Conservation (phyloP, 2,329 filamentous ascomycete species). For the Penicillium sclerotiorum region DNA sequence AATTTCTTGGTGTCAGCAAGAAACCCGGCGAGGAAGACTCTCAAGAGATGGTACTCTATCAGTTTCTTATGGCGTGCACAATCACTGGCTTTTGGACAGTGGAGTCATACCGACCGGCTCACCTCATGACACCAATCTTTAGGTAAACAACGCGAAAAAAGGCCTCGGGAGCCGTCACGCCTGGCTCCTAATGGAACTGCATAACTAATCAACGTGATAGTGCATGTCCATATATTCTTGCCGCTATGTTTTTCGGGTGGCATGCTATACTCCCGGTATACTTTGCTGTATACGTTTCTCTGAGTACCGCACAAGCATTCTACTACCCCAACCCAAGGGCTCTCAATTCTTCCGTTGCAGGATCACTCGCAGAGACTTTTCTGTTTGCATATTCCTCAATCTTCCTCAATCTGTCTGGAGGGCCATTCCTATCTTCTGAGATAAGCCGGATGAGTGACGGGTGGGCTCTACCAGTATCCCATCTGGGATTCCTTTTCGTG, state of each 20-base stretch:
- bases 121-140: not conserved
- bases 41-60: not conserved
- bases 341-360: conserved; percentile 4
- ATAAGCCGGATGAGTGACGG: not conserved
- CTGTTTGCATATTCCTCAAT: conserved; percentile 6
- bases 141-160: not conserved
- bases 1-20: not conserved
- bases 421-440: not conserved
- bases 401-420: not conserved
- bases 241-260: conserved; percentile 2
- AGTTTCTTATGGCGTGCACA: not conserved
- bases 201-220: not conserved
- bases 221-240: conserved; percentile 6
- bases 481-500: conserved; percentile 3
- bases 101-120: conserved; percentile 8
- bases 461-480: not conserved
- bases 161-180: too few species aligned
- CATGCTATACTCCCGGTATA: conserved; percentile 5
- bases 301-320: conserved; percentile 4
- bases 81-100: conserved; percentile 9
- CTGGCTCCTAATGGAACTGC: not conserved
- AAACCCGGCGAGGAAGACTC: not conserved
- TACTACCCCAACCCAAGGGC: conserved; percentile 14
- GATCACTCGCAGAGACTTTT: conserved; percentile 4
- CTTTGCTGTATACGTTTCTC: conserved; percentile 9